Evolutionary conservation across 2,329 filamentous ascomycete genomes (phyloP).

Genomic region (Arthroderma uncinatum): DNA sequence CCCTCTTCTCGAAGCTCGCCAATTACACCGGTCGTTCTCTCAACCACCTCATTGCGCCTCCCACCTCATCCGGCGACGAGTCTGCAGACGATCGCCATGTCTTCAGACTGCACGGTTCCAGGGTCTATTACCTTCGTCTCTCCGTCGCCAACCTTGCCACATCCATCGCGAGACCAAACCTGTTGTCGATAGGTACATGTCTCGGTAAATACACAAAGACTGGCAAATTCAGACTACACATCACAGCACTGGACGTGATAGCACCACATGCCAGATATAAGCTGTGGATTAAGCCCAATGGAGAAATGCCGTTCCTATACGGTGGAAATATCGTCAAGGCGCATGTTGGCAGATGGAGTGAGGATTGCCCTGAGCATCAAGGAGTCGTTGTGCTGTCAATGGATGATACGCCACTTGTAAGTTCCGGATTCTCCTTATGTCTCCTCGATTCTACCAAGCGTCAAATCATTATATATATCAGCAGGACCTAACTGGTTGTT

Average conservation of each 20-base stretch:
- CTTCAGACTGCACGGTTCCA: constrained; percentile 69
- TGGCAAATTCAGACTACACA: constrained; percentile 86
- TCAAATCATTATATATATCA: not conserved
- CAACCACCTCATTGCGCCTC: constrained; percentile 69
- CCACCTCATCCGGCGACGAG: constrained; percentile 52
- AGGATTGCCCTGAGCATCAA: constrained; percentile 87
- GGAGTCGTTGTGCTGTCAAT: constrained; percentile 84
- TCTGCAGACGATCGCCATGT: constrained; percentile 63
- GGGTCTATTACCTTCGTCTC: constrained; percentile 86
- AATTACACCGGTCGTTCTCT: constrained; percentile 83
- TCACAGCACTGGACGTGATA: constrained; percentile 76
- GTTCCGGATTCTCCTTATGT: constrained; percentile 14
- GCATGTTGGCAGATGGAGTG: constrained; percentile 71
- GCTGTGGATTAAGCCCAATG: constrained; percentile 93
- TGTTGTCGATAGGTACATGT: constrained; percentile 81
- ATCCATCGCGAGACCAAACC: constrained; percentile 66
- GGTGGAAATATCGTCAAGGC: constrained; percentile 80
- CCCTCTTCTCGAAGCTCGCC: constrained; percentile 83
- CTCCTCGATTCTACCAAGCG: not conserved
- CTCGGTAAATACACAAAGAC: constrained; percentile 89
- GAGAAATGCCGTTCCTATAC: constrained; percentile 95
- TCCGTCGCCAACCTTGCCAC: constrained; percentile 86
- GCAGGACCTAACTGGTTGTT: not conserved
- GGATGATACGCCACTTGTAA: constrained; percentile 69
- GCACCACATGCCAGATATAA: constrained; percentile 89